Percentiles rank a stretch among this genome's conserved stretches.
These are phyloP conservation scores for Hortaea werneckii DNA, from an alignment of 2,329 filamentous ascomycete species.

Conservation along the genomic window DNA sequence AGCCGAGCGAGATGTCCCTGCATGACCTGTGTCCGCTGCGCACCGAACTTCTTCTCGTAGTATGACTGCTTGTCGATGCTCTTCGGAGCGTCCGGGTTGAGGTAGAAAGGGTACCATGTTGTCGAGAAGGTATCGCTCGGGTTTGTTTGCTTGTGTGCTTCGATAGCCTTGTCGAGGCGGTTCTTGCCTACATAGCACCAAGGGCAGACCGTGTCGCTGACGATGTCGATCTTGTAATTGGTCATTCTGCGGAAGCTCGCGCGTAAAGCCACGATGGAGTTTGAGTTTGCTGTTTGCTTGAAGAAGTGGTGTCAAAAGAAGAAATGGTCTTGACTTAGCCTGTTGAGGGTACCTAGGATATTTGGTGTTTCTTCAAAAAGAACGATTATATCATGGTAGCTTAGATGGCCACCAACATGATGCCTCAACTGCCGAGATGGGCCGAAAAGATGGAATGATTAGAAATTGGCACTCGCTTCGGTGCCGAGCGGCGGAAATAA, in stretches of 20 bases:
- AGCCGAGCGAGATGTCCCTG: conserved; percentile 46
- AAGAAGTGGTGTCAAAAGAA: too few relatives aligned
- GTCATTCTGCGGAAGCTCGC: conserved; percentile 45
- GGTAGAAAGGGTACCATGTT: conserved; percentile 70
- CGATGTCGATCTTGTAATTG: conserved; percentile 64
- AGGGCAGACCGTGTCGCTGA: conserved; percentile 75
- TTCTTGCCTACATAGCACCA: conserved; percentile 69
- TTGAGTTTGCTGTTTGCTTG: too few relatives aligned
- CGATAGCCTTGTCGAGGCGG: conserved; percentile 60
- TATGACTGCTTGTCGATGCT: conserved; percentile 43
- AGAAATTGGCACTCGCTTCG: too few relatives aligned
- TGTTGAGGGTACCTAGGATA: too few relatives aligned
- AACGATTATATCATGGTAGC: too few relatives aligned
- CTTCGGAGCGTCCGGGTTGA: conserved; percentile 55
- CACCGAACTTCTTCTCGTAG: conserved; percentile 55
- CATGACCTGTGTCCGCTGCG: conserved; percentile 47
- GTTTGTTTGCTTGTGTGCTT: conserved; percentile 45
- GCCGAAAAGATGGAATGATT: too few relatives aligned
- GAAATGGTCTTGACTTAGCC: too few relatives aligned
- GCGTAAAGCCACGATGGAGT: conserved; percentile 6
- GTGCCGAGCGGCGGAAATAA: too few relatives aligned
- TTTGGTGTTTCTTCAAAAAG: too few relatives aligned
- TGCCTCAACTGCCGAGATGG: too few relatives aligned
- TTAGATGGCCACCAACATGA: too few relatives aligned
- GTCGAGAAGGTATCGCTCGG: conserved; percentile 60